Conservation (phyloP, 2,329 filamentous ascomycete species). For the Myrmaecium sp. region DNA sequence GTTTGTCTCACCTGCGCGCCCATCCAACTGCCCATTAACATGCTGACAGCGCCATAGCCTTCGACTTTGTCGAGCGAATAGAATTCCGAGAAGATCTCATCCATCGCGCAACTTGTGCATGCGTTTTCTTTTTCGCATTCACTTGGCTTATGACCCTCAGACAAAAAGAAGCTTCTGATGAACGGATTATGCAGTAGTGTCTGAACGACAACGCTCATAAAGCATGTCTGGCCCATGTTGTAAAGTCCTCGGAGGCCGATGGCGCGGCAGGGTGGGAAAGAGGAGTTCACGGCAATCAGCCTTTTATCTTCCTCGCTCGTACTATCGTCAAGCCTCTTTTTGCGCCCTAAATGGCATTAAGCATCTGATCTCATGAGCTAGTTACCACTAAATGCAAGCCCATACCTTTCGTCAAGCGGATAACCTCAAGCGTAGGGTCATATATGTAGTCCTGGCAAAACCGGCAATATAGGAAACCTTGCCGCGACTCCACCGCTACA, state of each 20-base stretch:
- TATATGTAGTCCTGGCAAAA: slow-evolving; percentile 72
- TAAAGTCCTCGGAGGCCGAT: slow-evolving; percentile 84
- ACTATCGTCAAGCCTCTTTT: slow-evolving; percentile 60
- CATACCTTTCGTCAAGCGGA: slow-evolving; percentile 53
- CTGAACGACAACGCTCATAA: slow-evolving; percentile 92
- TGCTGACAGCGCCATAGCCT: slow-evolving; percentile 77
- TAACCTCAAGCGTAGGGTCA: slow-evolving; percentile 63
- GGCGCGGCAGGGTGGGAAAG: slow-evolving; percentile 63
- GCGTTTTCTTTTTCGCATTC: slow-evolving; percentile 48
- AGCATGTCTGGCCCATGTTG: slow-evolving; percentile 97
- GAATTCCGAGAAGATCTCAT: slow-evolving; percentile 47
- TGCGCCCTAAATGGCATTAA: slow-evolving; percentile 17
- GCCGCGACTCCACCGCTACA: slow-evolving; percentile 60
- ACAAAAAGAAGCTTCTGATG: slow-evolving; percentile 79
- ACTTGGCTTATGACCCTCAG: slow-evolving; percentile 67
- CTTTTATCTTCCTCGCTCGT: slow-evolving; percentile 46
- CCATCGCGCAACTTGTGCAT: slow-evolving; percentile 43
- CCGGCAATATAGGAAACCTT: slow-evolving; percentile 61
- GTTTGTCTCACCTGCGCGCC: slow-evolving; percentile 48
- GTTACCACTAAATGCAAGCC: slow-evolving; percentile 1
- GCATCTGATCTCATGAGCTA: slow-evolving; percentile 1
- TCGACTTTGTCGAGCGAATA: slow-evolving; percentile 63
- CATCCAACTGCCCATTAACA: slow-evolving; percentile 81
- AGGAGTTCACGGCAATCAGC: slow-evolving; percentile 64
- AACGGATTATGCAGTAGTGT: slow-evolving; percentile 87